phyloP scores from a whole-genome alignment of 208 protist species.

The Trypanosoma vivax region DNA sequence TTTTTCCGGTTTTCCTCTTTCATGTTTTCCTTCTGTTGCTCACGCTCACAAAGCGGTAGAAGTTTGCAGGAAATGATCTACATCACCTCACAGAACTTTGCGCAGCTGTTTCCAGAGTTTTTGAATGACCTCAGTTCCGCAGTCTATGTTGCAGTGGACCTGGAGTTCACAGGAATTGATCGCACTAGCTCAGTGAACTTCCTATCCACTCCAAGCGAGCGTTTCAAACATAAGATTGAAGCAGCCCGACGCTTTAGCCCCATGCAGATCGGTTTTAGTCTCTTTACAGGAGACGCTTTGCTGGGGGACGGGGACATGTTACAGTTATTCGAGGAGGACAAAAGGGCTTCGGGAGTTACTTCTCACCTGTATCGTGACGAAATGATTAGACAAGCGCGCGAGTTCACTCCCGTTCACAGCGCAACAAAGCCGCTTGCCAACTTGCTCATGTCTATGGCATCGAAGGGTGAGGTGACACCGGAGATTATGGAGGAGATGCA shows the following conservation, averaged over 20 bases:
- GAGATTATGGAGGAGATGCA: neutral
- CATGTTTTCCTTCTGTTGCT: too few relatives aligned
- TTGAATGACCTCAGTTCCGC: conserved; percentile 12
- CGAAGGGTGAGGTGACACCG: neutral
- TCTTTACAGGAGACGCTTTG: conserved; percentile 27
- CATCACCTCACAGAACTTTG: conserved; percentile 20
- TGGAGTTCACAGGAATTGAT: conserved; percentile 66
- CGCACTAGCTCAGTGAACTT: conserved; percentile 15
- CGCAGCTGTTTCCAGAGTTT: conserved; percentile 18
- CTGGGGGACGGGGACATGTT: neutral
- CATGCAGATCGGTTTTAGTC: conserved; percentile 55
- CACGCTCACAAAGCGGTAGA: too few relatives aligned
- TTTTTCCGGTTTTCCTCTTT: neutral
- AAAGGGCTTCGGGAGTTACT: neutral
- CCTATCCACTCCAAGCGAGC: conserved; percentile 18
- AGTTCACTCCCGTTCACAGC: neutral
- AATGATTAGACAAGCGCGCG: neutral
- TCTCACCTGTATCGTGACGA: conserved; percentile 1
- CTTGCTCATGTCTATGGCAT: neutral
- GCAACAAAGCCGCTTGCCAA: neutral
- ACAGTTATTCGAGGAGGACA: neutral
- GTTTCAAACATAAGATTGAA: conserved; percentile 33
- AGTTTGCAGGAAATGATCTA: neutral
- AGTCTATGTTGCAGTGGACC: conserved; percentile 40
- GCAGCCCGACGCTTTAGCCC: conserved; percentile 26